Conservation (phyloP, 345 rosid species). For the Citrus unshiu region DNA sequence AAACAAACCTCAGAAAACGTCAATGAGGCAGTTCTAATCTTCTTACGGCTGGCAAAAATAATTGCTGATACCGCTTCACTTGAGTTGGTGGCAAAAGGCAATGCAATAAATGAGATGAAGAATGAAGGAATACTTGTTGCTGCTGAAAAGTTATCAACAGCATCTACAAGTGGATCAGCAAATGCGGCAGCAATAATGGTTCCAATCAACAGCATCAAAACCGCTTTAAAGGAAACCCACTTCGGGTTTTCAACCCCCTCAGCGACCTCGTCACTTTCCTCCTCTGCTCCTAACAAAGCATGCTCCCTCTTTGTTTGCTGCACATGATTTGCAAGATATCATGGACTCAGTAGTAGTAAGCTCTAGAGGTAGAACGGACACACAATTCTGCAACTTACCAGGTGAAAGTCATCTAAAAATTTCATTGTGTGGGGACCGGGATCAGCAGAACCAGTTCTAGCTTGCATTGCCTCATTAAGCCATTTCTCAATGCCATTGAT, state of each 20-base stretch:
- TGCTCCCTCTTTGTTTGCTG: conserved; percentile 84
- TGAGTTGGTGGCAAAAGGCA: conserved; percentile 92
- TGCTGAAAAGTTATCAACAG: conserved; percentile 75
- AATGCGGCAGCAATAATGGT: conserved; percentile 80
- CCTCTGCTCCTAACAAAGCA: conserved; percentile 47
- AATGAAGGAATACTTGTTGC: conserved; percentile 95
- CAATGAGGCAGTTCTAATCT: conserved; percentile 71
- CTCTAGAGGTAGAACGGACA: background rate
- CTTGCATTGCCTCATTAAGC: conserved; percentile 46
- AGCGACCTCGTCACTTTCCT: conserved; percentile 47
- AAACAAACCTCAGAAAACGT: conserved; percentile 85
- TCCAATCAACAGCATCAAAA: conserved; percentile 61
- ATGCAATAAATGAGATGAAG: conserved; percentile 87
- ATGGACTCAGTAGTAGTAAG: background rate
- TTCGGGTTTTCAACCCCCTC: conserved; percentile 48
- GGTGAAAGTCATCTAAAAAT: conserved; percentile 43
- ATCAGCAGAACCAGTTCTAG: conserved; percentile 35
- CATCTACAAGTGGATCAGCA: conserved; percentile 97
- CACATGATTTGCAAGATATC: conserved; percentile 11
- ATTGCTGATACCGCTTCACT: conserved; percentile 96
- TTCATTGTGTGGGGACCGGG: conserved; percentile 41
- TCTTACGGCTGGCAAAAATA: conserved; percentile 79
- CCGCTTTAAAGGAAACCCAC: conserved; percentile 68
- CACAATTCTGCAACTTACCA: conserved; percentile 34
- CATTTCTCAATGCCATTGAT: conserved; percentile 48